These are phyloP conservation scores for Hypoxylon sp. DNA, from an alignment of 2,329 filamentous ascomycete genomes.

Conservation along the genomic window DNA sequence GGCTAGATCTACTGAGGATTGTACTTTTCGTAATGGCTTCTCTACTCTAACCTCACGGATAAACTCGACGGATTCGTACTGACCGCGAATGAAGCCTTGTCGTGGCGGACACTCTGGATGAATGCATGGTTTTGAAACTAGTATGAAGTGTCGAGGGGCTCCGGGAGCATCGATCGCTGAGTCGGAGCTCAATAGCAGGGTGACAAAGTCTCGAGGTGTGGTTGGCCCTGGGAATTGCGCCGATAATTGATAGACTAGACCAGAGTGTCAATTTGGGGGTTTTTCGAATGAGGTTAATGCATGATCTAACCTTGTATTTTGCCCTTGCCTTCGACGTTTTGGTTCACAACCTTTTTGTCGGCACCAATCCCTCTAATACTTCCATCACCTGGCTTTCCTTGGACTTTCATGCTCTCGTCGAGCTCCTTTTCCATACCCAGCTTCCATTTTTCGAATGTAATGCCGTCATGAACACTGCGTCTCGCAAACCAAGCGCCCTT, in stretches of 20 bases:
- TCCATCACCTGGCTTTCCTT: constrained; percentile 78
- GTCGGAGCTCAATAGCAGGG: constrained; percentile 79
- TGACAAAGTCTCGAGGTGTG: constrained; percentile 89
- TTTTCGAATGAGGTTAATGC: not conserved
- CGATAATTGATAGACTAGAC: constrained; percentile 83
- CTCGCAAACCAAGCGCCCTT: constrained; percentile 92
- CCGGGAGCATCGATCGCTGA: constrained; percentile 60
- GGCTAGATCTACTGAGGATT: constrained; percentile 62
- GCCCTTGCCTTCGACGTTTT: constrained; percentile 70
- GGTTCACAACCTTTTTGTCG: constrained; percentile 79
- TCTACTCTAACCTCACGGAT: constrained; percentile 83
- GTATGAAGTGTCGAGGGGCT: constrained; percentile 78
- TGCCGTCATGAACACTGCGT: constrained; percentile 83
- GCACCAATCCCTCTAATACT: constrained; percentile 89
- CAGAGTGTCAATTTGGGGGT: constrained; percentile 26
- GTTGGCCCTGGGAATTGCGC: constrained; percentile 93
- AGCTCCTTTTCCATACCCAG: constrained; percentile 85
- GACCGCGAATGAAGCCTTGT: constrained; percentile 82
- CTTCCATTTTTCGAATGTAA: constrained; percentile 84
- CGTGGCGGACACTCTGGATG: constrained; percentile 81
- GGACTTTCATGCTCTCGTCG: constrained; percentile 79
- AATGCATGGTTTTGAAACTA: constrained; percentile 86
- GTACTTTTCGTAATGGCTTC: constrained; percentile 59
- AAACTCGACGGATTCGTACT: constrained; percentile 93
- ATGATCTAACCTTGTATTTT: constrained; percentile 72